Conservation (phyloP, 257 asterid species). For the Lycium barbarum region DNA sequence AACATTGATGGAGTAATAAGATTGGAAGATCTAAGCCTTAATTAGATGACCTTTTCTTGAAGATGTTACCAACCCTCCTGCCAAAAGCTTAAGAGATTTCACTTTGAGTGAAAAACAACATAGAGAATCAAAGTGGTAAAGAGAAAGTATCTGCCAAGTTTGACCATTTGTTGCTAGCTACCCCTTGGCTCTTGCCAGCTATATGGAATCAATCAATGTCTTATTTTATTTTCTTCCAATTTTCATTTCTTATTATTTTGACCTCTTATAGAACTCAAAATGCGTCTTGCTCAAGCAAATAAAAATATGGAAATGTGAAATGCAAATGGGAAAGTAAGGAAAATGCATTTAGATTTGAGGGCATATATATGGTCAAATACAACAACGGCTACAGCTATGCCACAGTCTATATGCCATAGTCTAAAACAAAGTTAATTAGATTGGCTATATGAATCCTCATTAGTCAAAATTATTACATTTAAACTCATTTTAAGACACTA, state of each 20-base stretch:
- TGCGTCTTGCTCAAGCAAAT: background rate
- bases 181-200: conserved; percentile 28
- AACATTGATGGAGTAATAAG: background rate
- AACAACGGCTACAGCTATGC: too few relatives aligned
- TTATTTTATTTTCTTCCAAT: background rate
- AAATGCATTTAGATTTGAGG: background rate
- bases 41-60: conserved; percentile 14
- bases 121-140: conserved; percentile 20
- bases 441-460: too few relatives aligned
- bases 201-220: background rate
- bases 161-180: conserved; percentile 36
- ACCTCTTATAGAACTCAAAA: background rate
- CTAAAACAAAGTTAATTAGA: too few relatives aligned
- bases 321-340: background rate
- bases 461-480: too few relatives aligned
- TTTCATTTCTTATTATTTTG: background rate
- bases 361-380: background rate
- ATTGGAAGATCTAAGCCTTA: background rate
- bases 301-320: background rate
- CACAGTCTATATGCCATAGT: too few relatives aligned
- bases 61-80: conserved; percentile 31
- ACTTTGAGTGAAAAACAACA: background rate
- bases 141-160: conserved; percentile 23
- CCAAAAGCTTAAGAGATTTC: conserved; percentile 15
- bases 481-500: too few relatives aligned